phyloP scores from a whole-genome alignment of 345 rosid species.

The Salix brachista region DNA sequence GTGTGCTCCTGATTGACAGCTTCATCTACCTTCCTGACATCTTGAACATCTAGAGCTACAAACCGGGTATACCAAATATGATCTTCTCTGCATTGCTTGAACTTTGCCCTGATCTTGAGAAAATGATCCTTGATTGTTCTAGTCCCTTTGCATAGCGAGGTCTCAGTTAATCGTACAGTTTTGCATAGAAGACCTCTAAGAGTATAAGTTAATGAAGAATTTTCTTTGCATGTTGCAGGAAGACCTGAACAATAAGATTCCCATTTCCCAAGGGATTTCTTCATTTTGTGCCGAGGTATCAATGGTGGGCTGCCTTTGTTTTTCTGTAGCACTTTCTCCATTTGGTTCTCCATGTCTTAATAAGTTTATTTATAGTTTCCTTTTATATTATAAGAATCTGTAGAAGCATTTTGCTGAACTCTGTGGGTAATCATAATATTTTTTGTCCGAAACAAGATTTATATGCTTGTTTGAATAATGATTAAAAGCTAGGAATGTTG shows the following conservation, averaged over 20 bases:
- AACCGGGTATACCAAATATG: conserved; percentile 6
- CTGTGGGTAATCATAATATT: neutral
- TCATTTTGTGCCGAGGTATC: no score
- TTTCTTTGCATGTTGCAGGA: neutral
- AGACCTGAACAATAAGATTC: neutral
- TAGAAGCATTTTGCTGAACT: neutral
- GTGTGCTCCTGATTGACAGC: no score
- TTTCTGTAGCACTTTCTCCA: neutral
- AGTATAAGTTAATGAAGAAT: neutral
- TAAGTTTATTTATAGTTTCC: neutral
- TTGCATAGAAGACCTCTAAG: neutral
- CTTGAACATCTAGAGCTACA: conserved; percentile 2
- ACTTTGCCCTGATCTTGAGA: neutral
- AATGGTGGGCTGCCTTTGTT: no score
- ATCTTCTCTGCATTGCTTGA: conserved; percentile 12
- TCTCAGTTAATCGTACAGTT: neutral
- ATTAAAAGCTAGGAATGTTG: no score
- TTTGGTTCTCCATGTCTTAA: neutral
- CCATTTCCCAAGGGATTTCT: neutral
- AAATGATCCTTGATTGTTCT: conserved; percentile 6
- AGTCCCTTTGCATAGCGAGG: no score
- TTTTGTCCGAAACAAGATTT: no score
- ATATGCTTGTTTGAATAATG: no score
- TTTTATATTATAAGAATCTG: neutral
- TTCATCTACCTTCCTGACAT: no score